Base-by-base conservation (phyloP, 257 asterid genomes). In the Gentiana dahurica region DNA sequence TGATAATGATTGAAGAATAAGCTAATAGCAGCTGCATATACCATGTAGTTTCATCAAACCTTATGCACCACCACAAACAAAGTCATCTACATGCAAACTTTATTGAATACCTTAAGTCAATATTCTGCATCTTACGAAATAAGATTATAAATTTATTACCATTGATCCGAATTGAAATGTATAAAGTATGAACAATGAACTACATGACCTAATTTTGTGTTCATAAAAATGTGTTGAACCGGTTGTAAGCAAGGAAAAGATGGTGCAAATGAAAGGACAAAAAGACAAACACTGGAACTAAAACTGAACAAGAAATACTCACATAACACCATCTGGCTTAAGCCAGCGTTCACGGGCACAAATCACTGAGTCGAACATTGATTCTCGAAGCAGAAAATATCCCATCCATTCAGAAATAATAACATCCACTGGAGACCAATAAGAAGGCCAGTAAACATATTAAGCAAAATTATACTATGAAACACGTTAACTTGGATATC, bases 381-480 rank as follows among this genome's bases (percentile, higher is more conserved):
- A 92, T 68, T 92, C 99, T n/a, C 99, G 95, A 39, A 88, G 84
- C 71, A 92, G 93, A 75, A 92, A 92, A 80, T 85, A 85, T 53
- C 98, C 97, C 98, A 88, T 92, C 99, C 97, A 88, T 62, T 88
- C 97, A n/a, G 97, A 92, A 56, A 88, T 92, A 51, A 92, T 88
- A 63, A 88, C 81, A 69, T 88, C 98, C 76, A 92, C 98, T 92
- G 76, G 65, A 35, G 57, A 74, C 38, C 67, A 51, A 48, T 45
- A 15, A 35, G 54, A 46, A 36, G 37, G 11, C 52, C n/a, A 62
- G 54, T 55, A 61, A 53, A 57, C 45, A 53, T 12, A 1, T 49
- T 43, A 33, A 51, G 49, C 24, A 24, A 24, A 24, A 24, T 24
- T 24, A 24, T 24, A 24, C 1, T 24, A 24, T 0, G 24, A 24